phyloP scores from a whole-genome alignment of 345 rosid species.

The Angophora floribunda region DNA sequence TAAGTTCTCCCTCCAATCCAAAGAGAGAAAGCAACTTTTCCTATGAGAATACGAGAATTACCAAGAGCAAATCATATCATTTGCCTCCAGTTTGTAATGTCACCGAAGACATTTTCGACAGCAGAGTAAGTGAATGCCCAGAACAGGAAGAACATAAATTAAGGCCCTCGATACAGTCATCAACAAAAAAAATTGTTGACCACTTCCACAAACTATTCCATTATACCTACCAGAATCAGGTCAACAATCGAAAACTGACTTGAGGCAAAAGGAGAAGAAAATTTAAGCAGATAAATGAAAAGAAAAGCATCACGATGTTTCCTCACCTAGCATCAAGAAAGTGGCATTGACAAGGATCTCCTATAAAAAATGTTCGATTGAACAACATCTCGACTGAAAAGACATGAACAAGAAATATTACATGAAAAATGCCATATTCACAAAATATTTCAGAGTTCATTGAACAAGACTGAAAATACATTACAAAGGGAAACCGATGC shows the following conservation, averaged over 20 bases:
- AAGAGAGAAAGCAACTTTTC: not conserved
- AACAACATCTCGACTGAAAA: not conserved
- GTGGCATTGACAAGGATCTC: not conserved
- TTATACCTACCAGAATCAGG: not conserved
- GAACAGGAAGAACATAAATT: not conserved
- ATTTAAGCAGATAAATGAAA: not conserved
- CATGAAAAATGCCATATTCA: not conserved
- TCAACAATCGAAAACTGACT: not conserved
- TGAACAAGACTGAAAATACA: not conserved
- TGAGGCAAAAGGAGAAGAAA: not conserved
- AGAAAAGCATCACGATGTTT: not conserved
- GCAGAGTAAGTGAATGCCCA: not conserved
- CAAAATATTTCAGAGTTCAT: not conserved
- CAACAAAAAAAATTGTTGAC: not conserved
- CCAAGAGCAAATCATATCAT: not conserved
- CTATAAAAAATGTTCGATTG: too few relatives aligned
- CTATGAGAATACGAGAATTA: not conserved
- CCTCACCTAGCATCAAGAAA: not conserved
- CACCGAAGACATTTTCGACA: not conserved
- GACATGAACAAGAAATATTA: not conserved
- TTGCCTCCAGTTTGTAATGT: not conserved
- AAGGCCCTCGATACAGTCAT: not conserved
- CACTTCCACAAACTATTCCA: not conserved
- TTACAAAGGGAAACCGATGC: not conserved
- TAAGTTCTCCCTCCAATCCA: not conserved